Evolutionary conservation across 352 stramenopile genomes (phyloP), one percentile per base, ranked within the genome.

Genomic region (Globisporangium okanoganense): DNA sequence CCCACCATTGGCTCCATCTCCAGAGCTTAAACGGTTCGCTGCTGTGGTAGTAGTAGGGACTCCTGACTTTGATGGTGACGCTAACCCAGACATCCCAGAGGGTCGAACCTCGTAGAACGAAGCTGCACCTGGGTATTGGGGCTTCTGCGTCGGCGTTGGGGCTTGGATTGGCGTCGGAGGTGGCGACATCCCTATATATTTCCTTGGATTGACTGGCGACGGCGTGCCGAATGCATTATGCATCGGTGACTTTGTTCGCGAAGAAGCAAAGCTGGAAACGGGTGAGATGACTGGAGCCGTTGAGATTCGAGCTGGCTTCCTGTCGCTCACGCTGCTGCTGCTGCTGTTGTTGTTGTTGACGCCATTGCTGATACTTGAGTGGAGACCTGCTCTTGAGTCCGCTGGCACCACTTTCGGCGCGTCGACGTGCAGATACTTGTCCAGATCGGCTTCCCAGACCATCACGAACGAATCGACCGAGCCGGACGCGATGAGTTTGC

Each of bases 371-470:
- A 14, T 13, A 51, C 22, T 50, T 58, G 47, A 33, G 5, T 53
- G 5, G 18, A 1, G 18, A 31, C 35, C n/a, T 20, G 29, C n/a
- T 36, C 14, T 61, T 2, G 14, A 8, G 3, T 48, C 27, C 16
- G 50, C 4, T 7, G 58, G 45, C 31, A 73, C 61, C 20, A 72
- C 67, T 24, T 57, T 65, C 10, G 66, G 58, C 22, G 41, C 48
- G 27, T 86, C 70, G n/a, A 78, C 49, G 29, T 87, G 71, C 49
- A 92, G 65, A 62, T 79, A 92, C 67, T 87, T 89, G 70, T 89
- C 81, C 48, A 92, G 62, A 62, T 92, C 81, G 13, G 83, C 80
- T n/a, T 89, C 73, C 87, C 88, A 97, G 16, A 92, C 76, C 71
- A 97, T 86, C 16, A 96, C 87, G 64, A 88, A 78, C 31, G 79